Base-by-base conservation (phyloP, 306 rosid species). In the Prinsepia uniflora region DNA sequence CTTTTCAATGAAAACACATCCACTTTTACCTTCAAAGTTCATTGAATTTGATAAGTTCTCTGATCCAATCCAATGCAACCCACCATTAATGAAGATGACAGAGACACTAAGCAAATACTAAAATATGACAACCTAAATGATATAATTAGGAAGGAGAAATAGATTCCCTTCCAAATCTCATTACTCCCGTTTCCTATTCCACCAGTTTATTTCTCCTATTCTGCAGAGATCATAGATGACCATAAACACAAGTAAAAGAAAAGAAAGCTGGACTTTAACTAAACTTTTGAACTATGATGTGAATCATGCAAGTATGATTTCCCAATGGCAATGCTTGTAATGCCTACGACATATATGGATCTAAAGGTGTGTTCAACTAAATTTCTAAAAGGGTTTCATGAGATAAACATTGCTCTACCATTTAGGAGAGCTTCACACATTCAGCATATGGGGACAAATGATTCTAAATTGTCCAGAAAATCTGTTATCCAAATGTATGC, bases 391-490 rank as follows among this genome's bases (percentile, higher is more conserved):
- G 2, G 30, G 49, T 70, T 57, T 56, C 10, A 14, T 43, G 11
- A 55, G 50, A 55, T 55, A 3, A 55, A 68, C 19, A 24, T 22
- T 13, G 30, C 22, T 54, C 43, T 4, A 70, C 43, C 54, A 56
- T 42, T 55, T 18, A 24, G 6, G 43, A 55, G 71, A 30, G 10
- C 19, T 24, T 24, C 12, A 1, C 58, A 24, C 24, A 1, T 48
- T 48, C 44, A 67, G 9, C 8, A 7, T 14, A 17, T 0, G 43
- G 42, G 43, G 71, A 30, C 42, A 67, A 2, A 59, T 12, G 44
- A 59, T 59, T 59, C 10, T 68, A 19, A 62, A 1, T 68, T 39
- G 17, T n/a, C 69, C 54, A 3, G 44, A 30, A 36, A 72, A 60
- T 13, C 17, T 36, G 22, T 59, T 17, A 47, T 47, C 34, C 49